Evolutionary conservation across 495 filamentous ascomycete genomes (phyloP), one percentile per base, ranked within the genome.

Genomic region (Symbiotaphrina buchneri): DNA sequence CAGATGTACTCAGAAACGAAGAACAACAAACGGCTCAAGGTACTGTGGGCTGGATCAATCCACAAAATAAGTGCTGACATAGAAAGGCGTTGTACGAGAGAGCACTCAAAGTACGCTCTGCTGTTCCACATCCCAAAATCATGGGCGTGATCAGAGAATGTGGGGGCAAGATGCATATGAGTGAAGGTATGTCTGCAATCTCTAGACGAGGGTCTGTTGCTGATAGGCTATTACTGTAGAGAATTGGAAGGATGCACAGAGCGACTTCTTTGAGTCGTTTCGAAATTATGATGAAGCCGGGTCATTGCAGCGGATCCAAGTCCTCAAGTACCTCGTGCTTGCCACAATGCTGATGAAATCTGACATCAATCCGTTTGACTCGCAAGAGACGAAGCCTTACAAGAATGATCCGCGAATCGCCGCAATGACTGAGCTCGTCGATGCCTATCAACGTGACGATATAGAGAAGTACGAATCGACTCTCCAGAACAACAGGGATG

Each of bases 141-240:
- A 94, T 95, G 80, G 87, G 87, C 20, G 81, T 95, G 47, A 95
- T 97, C 46, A 76, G 90, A 30, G 87, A 97, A 52, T 95, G 87
- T 49, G 90, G 87, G 40, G 87, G 87, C 37, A 97, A 97, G 58
- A 97, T 97, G 87, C 84, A 97, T 52, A 94, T 97, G 90, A 91
- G 80, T 45, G 87, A 97, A 58, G 59, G 56, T 54, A 42, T 33
- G 40, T 30, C 22, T 14, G 8, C 10, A 18, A 25, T 10, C 1
- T 23, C 14, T 17, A 16, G 16, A 30, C 8, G 15, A 30, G 14
- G 8, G 10, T 10, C 8, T 11, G 6, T 24, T 33, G 19, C n/a
- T 5, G 8, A n/a, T 23, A 21, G 10, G 23, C 27, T 8, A 27
- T 17, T 3, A 1, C 5, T 18, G 16, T 40, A 63, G 87, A 95